These are phyloP conservation scores for Ascochyta fabae DNA, from an alignment of 2,329 filamentous ascomycete species.

Conservation along the genomic window DNA sequence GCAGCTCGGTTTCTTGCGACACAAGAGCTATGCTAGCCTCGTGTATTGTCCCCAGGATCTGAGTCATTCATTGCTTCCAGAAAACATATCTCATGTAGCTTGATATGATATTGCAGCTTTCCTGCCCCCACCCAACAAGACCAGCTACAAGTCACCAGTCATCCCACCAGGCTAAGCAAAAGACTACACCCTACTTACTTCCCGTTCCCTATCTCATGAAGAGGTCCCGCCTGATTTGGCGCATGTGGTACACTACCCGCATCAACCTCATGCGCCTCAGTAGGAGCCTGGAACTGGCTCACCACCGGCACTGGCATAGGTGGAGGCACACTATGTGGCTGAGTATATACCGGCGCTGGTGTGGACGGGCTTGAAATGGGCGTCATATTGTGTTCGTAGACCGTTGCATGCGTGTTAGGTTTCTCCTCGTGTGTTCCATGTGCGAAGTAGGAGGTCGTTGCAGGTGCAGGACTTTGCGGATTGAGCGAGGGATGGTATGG, in stretches of 20 bases:
- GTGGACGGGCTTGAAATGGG: slow-evolving; percentile 31
- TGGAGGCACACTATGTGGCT: slow-evolving; percentile 17
- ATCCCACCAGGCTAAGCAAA: not conserved
- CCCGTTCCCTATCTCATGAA: slow-evolving; percentile 30
- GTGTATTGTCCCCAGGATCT: too few species aligned
- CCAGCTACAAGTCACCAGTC: not conserved
- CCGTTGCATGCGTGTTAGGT: slow-evolving; percentile 23
- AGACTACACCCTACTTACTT: not conserved
- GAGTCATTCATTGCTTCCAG: too few species aligned
- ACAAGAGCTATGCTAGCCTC: too few species aligned
- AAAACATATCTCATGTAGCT: too few species aligned
- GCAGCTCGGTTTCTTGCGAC: too few species aligned
- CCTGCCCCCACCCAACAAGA: too few species aligned
- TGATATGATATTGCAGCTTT: too few species aligned
- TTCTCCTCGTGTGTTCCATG: slow-evolving; percentile 21
- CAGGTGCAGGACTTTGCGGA: slow-evolving; percentile 11
- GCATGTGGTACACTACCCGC: slow-evolving; percentile 22
- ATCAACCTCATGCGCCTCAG: slow-evolving; percentile 29
- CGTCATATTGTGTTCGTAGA: slow-evolving; percentile 24
- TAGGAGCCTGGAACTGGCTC: slow-evolving; percentile 15
- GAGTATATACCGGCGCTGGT: slow-evolving; percentile 33
- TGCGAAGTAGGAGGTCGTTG: slow-evolving; percentile 20
- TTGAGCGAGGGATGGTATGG: slow-evolving; percentile 2
- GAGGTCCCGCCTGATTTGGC: slow-evolving; percentile 1
- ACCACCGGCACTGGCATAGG: slow-evolving; percentile 9